A percentile compares a stretch with the other conserved stretches of the same genome.
These are phyloP conservation scores for Lagerstroemia fauriei DNA, from an alignment of 441 rosid genomes.

Conservation along the genomic window DNA sequence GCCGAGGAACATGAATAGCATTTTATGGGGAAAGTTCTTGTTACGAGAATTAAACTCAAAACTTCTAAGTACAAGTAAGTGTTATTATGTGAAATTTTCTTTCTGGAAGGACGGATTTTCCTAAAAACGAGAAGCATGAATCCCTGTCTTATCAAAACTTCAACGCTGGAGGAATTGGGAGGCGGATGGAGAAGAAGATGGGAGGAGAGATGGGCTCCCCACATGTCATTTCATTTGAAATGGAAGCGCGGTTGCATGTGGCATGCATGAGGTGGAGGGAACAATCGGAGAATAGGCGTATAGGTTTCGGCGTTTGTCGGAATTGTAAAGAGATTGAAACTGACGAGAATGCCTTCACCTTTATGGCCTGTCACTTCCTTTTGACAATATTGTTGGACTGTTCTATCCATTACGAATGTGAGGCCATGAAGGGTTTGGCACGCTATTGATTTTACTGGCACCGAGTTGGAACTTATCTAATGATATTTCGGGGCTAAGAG, in stretches of 20 bases:
- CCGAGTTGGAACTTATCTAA: background rate
- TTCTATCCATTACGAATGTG: background rate
- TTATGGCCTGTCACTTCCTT: background rate
- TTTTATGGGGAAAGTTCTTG: too few species aligned
- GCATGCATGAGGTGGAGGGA: slow-evolving; percentile 2
- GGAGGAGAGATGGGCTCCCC: background rate
- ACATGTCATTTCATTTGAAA: background rate
- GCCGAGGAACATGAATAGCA: too few species aligned
- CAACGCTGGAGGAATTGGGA: too few species aligned
- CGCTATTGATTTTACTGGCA: background rate
- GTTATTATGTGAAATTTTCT: too few species aligned
- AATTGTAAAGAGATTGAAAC: background rate
- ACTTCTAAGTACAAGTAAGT: too few species aligned
- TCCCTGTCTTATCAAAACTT: too few species aligned
- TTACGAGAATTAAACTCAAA: too few species aligned
- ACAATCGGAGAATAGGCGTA: background rate
- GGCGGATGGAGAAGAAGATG: background rate
- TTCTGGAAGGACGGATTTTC: too few species aligned
- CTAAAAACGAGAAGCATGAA: too few species aligned
- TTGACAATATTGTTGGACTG: background rate
- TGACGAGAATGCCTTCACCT: background rate
- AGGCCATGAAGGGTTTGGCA: background rate
- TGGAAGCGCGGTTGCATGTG: background rate
- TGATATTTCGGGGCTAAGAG: too few species aligned
- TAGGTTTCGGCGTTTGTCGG: background rate